A percentile compares a stretch with the other conserved stretches of the same genome.
phyloP scores from a whole-genome alignment of 169 alveolate species.

The Cyclospora cayetanensis region DNA sequence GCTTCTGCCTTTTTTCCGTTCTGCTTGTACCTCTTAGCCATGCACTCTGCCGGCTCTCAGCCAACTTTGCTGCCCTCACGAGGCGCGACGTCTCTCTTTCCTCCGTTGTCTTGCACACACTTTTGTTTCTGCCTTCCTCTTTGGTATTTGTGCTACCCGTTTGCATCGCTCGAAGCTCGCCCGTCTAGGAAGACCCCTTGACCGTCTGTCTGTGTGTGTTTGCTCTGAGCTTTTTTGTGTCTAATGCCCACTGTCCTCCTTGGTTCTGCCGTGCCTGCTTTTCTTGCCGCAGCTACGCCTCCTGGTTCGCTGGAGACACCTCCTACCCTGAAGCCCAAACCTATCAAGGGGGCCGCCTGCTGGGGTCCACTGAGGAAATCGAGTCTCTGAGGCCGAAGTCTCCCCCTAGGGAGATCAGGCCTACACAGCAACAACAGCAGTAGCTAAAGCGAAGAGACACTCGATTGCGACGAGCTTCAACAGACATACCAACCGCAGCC shows the following conservation, averaged over 20 bases:
- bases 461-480: no score
- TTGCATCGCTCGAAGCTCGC: neutral
- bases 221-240: no score
- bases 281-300: slow-evolving; percentile 11
- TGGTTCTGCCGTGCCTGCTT: neutral
- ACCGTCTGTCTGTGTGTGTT: no score
- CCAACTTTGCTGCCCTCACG: no score
- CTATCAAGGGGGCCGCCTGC: slow-evolving; percentile 48
- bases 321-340: slow-evolving; percentile 20
- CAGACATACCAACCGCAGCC: slow-evolving; percentile 3
- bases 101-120: neutral
- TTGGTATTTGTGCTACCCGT: neutral
- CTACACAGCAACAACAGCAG: slow-evolving; percentile 27
- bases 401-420: slow-evolving; percentile 15
- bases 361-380: slow-evolving; percentile 60
- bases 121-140: neutral
- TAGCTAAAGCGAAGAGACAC: no score
- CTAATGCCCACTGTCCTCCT: neutral
- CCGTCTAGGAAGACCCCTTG: neutral
- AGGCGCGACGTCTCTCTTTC: no score
- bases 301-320: slow-evolving; percentile 70
- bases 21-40: no score
- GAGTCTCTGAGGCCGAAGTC: slow-evolving; percentile 61
- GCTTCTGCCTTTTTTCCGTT: no score
- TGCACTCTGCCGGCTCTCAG: no score